Percentiles rank a stretch among this genome's conserved stretches.
Evolutionary conservation across 169 alveolate species (phyloP).

Genomic region (Plasmodium relictum): DNA sequence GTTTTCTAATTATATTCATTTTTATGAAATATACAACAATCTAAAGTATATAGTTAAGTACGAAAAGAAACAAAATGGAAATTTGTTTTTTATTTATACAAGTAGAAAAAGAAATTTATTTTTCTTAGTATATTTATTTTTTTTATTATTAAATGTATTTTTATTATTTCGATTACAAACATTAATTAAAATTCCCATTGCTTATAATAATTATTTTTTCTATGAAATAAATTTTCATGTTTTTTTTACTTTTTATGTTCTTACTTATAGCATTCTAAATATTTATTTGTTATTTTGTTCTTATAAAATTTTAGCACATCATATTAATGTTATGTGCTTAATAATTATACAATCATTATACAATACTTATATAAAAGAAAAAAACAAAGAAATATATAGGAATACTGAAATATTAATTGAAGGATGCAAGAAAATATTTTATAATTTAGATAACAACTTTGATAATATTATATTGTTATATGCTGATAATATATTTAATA

Average conservation of each 20-base stretch:
- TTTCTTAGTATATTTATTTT: conserved; percentile 30
- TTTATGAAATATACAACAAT: conserved; percentile 67
- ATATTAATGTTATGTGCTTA: conserved; percentile 52
- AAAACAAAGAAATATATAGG: conserved; percentile 67
- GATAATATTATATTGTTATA: conserved; percentile 30
- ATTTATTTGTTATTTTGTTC: conserved; percentile 36
- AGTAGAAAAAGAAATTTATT: conserved; percentile 33
- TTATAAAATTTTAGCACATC: conserved; percentile 36
- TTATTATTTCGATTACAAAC: conserved; percentile 70
- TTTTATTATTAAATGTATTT: conserved; percentile 43
- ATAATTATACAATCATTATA: conserved; percentile 53
- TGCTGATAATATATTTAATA: conserved; percentile 53
- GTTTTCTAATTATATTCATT: conserved; percentile 69
- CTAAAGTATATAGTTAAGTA: conserved; percentile 64
- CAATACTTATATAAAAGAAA: conserved; percentile 53
- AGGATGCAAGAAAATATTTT: conserved; percentile 39
- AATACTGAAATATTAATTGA: conserved; percentile 71
- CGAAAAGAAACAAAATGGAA: conserved; percentile 41
- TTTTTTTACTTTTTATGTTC: conserved; percentile 55
- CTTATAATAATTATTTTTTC: conserved; percentile 11
- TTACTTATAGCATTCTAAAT: conserved; percentile 43
- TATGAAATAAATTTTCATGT: conserved; percentile 70
- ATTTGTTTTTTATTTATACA: conserved; percentile 18
- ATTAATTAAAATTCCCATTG: conserved; percentile 22
- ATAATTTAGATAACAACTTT: conserved; percentile 39